A percentile compares a stretch with the other conserved stretches of the same genome.
Evolutionary conservation across 805 yeast genomes (phyloP).

Genomic region (Metschnikowia drakensbergensis): DNA sequence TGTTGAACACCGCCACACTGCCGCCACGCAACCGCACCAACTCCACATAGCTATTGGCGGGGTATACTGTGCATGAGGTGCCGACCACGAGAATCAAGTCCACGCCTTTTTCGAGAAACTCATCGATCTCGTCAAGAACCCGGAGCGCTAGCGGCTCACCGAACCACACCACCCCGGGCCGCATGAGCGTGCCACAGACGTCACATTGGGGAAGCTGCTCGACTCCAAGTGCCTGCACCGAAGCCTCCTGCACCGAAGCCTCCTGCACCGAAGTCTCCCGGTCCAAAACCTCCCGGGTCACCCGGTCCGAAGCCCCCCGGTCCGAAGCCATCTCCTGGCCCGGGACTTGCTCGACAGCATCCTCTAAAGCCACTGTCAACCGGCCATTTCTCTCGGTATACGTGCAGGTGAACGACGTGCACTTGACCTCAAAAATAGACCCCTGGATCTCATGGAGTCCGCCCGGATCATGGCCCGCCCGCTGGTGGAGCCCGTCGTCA

Average conservation of each 20-base stretch:
- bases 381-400: constrained; percentile 39
- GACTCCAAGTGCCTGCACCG: constrained; percentile 4
- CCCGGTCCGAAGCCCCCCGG: too few species aligned
- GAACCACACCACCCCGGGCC: constrained; percentile 95
- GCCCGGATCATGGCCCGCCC: constrained; percentile 57
- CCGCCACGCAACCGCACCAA: constrained; percentile 71
- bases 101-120: constrained; percentile 55
- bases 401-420: constrained; percentile 74
- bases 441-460: constrained; percentile 77
- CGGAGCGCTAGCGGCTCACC: constrained; percentile 80
- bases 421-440: constrained; percentile 62
- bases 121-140: constrained; percentile 64
- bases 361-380: not conserved
- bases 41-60: constrained; percentile 89
- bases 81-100: constrained; percentile 82
- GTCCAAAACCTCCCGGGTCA: too few species aligned
- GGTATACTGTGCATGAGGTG: constrained; percentile 83
- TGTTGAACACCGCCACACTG: constrained; percentile 78
- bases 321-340: too few species aligned
- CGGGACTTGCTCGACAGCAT: constrained; percentile 6
- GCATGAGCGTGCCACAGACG: constrained; percentile 53
- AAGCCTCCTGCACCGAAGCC: too few species aligned
- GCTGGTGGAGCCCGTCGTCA: constrained; percentile 67
- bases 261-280: too few species aligned
- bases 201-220: constrained; percentile 74